Conservation (phyloP, 2,329 filamentous ascomycete species). For the Colletotrichum sp. region DNA sequence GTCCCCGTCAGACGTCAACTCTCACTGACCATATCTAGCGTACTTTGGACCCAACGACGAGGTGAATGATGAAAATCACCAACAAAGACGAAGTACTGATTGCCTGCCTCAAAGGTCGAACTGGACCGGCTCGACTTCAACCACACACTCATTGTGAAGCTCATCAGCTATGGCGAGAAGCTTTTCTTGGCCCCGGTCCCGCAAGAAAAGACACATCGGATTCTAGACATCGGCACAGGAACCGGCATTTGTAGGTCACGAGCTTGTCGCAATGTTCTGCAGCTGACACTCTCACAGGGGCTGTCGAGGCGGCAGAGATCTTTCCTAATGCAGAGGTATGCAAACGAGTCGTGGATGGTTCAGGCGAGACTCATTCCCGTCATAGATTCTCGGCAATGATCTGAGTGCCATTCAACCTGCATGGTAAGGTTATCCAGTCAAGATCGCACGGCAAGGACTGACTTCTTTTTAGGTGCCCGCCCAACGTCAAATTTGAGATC, state of each 20-base stretch:
- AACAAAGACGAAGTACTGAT: neutral
- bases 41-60: conserved; percentile 44
- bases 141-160: neutral
- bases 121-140: conserved; percentile 6
- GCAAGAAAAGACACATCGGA: conserved; percentile 31
- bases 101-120: neutral
- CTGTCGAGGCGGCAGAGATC: conserved; percentile 42
- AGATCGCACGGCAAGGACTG: neutral
- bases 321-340: conserved; percentile 32
- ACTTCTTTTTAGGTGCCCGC: conserved; percentile 51
- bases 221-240: conserved; percentile 50
- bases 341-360: neutral
- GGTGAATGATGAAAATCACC: neutral
- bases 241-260: conserved; percentile 41
- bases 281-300: conserved; percentile 25
- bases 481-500: conserved; percentile 69
- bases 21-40: neutral
- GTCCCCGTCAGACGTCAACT: no score
- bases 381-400: conserved; percentile 32
- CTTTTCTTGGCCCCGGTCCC: conserved; percentile 27
- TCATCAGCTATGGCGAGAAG: neutral
- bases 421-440: neutral
- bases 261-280: neutral
- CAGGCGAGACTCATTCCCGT: conserved; percentile 42
- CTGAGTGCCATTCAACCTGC: conserved; percentile 25